Base-by-base conservation (phyloP, 2,329 filamentous ascomycete species). In the Fusarium neocosmosporiellum region DNA sequence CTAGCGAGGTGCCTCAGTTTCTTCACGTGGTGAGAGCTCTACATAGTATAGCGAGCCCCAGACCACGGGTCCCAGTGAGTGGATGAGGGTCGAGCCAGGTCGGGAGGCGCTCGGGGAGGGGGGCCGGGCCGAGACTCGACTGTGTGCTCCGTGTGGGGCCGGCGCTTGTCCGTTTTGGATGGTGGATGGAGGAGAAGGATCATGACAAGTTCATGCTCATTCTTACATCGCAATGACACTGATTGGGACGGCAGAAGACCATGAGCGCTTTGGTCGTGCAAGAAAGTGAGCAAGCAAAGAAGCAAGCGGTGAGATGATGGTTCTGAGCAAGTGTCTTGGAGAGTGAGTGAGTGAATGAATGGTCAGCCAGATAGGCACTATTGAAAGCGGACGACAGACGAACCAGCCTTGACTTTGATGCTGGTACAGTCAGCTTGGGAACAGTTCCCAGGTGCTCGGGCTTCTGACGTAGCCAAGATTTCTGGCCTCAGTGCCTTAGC, bases 51-150 rank as follows among this genome's bases (percentile, higher is more conserved):
- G 53, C 43, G 65, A 59, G 20, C 29, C 33, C 59, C 46, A 43
- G 37, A 41, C 33, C 53, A 74, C 55, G 67, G 59, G 69, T 31
- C 59, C 57, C n/a, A 58, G 55, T 27, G 59, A 67, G 59, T 66
- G 59, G 64, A 50, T 33, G 31, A 61, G 43, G 48, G 59, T 54
- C 48, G 41, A 22, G 24, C 46, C 54, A 50, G n/a, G 20, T 33
- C 58, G 39, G 37, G 58, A 60, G 58, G 58, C 33, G 41, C 14
- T 46, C 31, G 53, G 34, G 55, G 59, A 55, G 39, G 36, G 41
- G 53, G 62, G 16, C 59, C 59, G 63, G 59, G 43, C 70, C 57
- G 70, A 71, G 57, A 55, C 55, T 65, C 33, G 27, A 36, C 57
- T 33, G 20, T 43, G 24, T 36, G 50, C 55, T 63, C 58, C 46